Evolutionary conservation across 768 basidiomycete genomes (phyloP), one percentile per base, ranked within the genome.

Genomic region (Naganishia randhawae): DNA sequence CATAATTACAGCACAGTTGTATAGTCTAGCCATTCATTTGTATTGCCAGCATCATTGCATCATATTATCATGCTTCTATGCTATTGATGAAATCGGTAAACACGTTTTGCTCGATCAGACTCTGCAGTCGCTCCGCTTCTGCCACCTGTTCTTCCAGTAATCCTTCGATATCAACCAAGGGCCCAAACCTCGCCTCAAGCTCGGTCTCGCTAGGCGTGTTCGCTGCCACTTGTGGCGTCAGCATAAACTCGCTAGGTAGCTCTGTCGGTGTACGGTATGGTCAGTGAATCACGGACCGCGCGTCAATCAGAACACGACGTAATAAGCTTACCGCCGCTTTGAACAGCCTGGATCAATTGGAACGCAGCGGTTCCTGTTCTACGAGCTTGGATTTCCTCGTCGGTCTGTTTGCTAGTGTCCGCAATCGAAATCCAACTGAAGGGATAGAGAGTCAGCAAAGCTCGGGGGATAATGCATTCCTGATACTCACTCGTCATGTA

Each of bases 401-500:
- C 66, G 6, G 66, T 54, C 39, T 42, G 37, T 52, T 50, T 67
- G 27, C 52, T 42, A 11, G 66, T 67, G 41, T 55, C 51, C 14
- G 50, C 41, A 22, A 67, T 42, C 8, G 52, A 53, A 11, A 19
- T 11, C 66, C 66, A 67, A 53, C 66, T 67, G 11, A 25, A 61
- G 3, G n/a, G 22, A 39, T 7, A 32, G 27, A 35, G 19, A n/a
- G 42, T 65, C 48, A 65, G 50, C 63, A 50, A 29, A 19, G 22
- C 3, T 35, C 22, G 19, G 29, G 1, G 31, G 13, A 31, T 4
- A 5, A 29, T 6, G 14, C 25, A 25, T 27, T 11, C 9, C 27
- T 39, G 33, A 50, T 7, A 67, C 66, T 37, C 32, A 67, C 66
- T 67, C 66, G 42, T 67, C 66, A 31, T 54, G 52, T 2, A 67